Conservation (phyloP, 257 asterid species). For the Fraxinus americana region DNA sequence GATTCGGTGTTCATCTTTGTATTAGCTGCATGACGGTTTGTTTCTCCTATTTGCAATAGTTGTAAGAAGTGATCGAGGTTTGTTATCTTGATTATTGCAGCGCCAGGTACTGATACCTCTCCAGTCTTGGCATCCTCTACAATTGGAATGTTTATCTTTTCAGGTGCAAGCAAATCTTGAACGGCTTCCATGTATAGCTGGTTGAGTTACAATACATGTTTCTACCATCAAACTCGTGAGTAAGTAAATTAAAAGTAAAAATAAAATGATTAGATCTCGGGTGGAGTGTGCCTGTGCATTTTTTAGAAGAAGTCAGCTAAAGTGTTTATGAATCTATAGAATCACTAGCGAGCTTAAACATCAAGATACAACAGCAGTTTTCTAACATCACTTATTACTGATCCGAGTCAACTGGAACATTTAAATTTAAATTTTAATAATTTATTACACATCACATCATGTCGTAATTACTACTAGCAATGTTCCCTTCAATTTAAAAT, state of each 20-base stretch:
- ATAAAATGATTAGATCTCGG: background rate
- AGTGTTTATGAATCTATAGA: background rate
- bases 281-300: background rate
- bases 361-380: background rate
- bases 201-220: conserved; percentile 16
- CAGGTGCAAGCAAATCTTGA: conserved; percentile 95
- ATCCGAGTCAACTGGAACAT: background rate
- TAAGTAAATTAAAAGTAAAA: conserved; percentile 3
- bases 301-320: background rate
- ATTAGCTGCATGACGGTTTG: conserved; percentile 90
- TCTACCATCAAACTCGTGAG: conserved; percentile 16
- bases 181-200: conserved; percentile 88
- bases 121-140: conserved; percentile 87
- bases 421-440: too few species aligned
- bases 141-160: conserved; percentile 72
- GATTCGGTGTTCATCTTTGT: conserved; percentile 88
- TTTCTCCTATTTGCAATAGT: conserved; percentile 75
- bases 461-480: background rate
- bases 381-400: background rate
- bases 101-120: conserved; percentile 81
- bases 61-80: conserved; percentile 68
- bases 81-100: conserved; percentile 64
- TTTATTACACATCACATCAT: background rate
- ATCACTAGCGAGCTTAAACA: background rate
- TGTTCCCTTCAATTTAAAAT: background rate